Evolutionary conservation across 2,329 filamentous ascomycete genomes (phyloP), one percentile per base, ranked within the genome.

Genomic region (Tolypocladium capitatum): DNA sequence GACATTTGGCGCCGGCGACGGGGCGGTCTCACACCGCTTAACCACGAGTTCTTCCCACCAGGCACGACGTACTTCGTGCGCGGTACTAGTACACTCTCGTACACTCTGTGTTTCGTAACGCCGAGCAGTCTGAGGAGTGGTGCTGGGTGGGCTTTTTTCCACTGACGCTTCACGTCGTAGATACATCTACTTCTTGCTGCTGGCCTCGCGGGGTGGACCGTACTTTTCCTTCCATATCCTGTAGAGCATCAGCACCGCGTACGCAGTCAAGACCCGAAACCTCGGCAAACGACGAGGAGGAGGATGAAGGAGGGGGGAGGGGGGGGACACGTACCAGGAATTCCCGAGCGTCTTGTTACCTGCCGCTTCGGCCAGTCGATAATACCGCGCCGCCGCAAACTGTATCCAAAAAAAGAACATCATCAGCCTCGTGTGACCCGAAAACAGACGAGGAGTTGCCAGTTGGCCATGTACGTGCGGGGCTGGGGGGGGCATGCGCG

Each of bases 181-280:
- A 10, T 21, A 20, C 16, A 42, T 18, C 33, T 60, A 57, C 56
- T 61, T 73, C 69, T 61, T 74, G 68, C 63, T 67, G 46, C 58
- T 57, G 27, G 57, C 57, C 48, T 63, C 60, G 31, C 63, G 59
- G 20, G 63, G 68, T 32, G 75, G 72, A 58, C 76, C 76, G 69
- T 97, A 96, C 69, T 97, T 97, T 53, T 94, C 89, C 66, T 97
- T 97, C 88, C 91, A 96, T 62, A 97, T 96, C 90, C 88, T 94
- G 38, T 20, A 49, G 31, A 45, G 46, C 48, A 49, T 49, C 35
- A 43, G 47, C 30, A 16, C n/a, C 11, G 24, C 14, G 3, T 6
- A n/a, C 7, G 24, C 28, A 18, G 36, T 21, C n/a, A n/a, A n/a
- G n/a, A n/a, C n/a, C n/a, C n/a, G n/a, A n/a, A n/a, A n/a, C n/a